Percentiles rank a stretch among this genome's conserved stretches.
These are phyloP conservation scores for Pyricularia pennisetigena DNA, from an alignment of 2,329 filamentous ascomycete genomes.

Conservation along the genomic window DNA sequence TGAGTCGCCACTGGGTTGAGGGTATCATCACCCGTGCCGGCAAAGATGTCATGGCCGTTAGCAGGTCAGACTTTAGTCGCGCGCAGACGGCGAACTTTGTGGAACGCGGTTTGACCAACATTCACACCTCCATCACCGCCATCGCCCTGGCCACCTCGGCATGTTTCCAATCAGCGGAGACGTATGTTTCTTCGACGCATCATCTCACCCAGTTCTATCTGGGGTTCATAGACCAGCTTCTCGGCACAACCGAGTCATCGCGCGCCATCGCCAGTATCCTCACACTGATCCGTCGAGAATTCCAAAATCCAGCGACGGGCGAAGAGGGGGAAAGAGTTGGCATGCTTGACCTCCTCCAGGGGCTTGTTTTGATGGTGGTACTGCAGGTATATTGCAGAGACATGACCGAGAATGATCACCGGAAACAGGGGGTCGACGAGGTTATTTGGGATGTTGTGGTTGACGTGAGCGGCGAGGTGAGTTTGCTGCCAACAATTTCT, in stretches of 20 bases:
- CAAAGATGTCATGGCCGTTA: constrained; percentile 3
- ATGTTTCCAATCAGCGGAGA: constrained; percentile 47
- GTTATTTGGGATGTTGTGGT: constrained; percentile 59
- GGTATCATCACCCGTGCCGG: constrained; percentile 5
- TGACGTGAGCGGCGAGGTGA: constrained; percentile 32
- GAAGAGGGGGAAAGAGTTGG: constrained; percentile 48
- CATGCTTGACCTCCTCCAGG: constrained; percentile 50
- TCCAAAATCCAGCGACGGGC: constrained; percentile 52
- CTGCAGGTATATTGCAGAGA: constrained; percentile 47
- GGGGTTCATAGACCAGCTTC: constrained; percentile 50
- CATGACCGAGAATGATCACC: constrained; percentile 37
- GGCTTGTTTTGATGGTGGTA: constrained; percentile 50
- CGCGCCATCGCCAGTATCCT: constrained; percentile 58
- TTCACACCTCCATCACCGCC: constrained; percentile 48
- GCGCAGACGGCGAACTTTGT: constrained; percentile 31
- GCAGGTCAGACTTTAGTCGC: constrained; percentile 2
- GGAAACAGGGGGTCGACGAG: constrained; percentile 39
- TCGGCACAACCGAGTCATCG: constrained; percentile 61
- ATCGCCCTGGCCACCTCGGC: constrained; percentile 53
- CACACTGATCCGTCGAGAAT: constrained; percentile 52
- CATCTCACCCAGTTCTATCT: constrained; percentile 49
- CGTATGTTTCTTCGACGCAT: constrained; percentile 29
- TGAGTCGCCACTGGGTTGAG: constrained; percentile 3
- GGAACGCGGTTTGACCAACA: constrained; percentile 42
- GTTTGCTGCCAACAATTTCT: neutral